These are phyloP conservation scores for Phytopythium litorale DNA, from an alignment of 352 stramenopile genomes.

Conservation along the genomic window DNA sequence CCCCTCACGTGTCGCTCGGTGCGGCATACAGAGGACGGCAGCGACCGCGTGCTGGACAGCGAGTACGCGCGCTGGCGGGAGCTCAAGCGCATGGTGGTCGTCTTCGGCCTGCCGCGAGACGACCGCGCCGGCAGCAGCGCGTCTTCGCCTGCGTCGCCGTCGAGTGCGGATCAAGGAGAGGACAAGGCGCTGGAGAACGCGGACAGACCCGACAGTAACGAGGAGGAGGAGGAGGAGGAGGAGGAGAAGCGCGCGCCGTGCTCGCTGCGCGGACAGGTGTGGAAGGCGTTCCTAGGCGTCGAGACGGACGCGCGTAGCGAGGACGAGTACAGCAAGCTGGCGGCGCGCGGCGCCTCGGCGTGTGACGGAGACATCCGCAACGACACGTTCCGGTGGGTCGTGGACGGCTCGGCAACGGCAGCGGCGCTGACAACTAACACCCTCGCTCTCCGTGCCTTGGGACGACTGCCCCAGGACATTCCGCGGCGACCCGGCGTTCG, in stretches of 20 bases:
- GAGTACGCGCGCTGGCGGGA: conserved; percentile 79
- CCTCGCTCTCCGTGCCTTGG: not conserved
- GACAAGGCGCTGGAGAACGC: not conserved
- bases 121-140: conserved; percentile 13
- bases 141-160: conserved; percentile 1
- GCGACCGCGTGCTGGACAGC: conserved; percentile 33
- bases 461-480: conserved; percentile 51
- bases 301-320: conserved; percentile 48
- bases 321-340: conserved; percentile 59
- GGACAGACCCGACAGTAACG: not conserved
- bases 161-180: conserved; percentile 6
- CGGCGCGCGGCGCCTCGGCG: conserved; percentile 66
- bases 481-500: conserved; percentile 83
- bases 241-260: conserved; percentile 17
- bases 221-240: not conserved
- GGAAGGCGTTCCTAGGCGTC: conserved; percentile 87
- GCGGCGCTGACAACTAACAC: not conserved
- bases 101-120: conserved; percentile 63
- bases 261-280: conserved; percentile 81
- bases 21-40: conserved; percentile 22
- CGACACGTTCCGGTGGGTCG: conserved; percentile 77
- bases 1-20: too few species aligned
- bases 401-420: not conserved
- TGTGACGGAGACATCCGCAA: conserved; percentile 89
- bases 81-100: conserved; percentile 79